Conservation (phyloP, 2,329 filamentous ascomycete species). For the Alternaria dauci region DNA sequence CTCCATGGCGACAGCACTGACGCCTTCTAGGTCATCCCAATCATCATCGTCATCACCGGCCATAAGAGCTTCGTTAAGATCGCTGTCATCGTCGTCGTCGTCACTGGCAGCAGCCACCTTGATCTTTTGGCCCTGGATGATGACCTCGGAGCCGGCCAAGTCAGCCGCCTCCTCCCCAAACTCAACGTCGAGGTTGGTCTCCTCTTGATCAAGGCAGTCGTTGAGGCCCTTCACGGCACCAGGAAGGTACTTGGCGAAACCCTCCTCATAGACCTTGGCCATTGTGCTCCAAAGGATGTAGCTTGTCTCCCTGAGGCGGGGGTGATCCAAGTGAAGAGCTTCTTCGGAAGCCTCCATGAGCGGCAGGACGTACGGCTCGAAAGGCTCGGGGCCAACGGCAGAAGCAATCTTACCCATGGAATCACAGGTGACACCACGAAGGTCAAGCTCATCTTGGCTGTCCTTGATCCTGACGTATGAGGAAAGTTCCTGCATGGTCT, state of each 20-base stretch:
- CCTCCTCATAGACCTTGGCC: constrained; percentile 88
- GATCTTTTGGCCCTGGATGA: constrained; percentile 83
- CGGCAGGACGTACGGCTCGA: constrained; percentile 89
- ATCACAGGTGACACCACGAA: constrained; percentile 89
- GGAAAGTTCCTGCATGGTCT: constrained; percentile 89
- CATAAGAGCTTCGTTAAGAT: constrained; percentile 61
- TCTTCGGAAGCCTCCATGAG: constrained; percentile 94
- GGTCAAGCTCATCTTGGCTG: constrained; percentile 85
- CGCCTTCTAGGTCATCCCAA: constrained; percentile 82
- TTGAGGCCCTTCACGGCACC: constrained; percentile 83
- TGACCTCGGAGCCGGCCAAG: constrained; percentile 77
- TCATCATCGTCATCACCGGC: constrained; percentile 81
- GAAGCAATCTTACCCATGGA: constrained; percentile 91
- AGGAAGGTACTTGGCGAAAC: constrained; percentile 79
- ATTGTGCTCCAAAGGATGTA: constrained; percentile 97
- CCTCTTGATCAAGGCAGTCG: constrained; percentile 87
- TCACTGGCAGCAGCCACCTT: constrained; percentile 72
- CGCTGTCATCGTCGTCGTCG: constrained; percentile 72
- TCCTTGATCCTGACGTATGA: constrained; percentile 87
- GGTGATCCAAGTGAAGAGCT: constrained; percentile 85
- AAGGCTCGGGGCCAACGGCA: constrained; percentile 83
- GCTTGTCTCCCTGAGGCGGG: constrained; percentile 90
- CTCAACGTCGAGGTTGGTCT: constrained; percentile 79
- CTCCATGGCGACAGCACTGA: constrained; percentile 90
- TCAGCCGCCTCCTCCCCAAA: constrained; percentile 78